Conservation (phyloP, 306 rosid genomes). For the Acacia melanoxylon region DNA sequence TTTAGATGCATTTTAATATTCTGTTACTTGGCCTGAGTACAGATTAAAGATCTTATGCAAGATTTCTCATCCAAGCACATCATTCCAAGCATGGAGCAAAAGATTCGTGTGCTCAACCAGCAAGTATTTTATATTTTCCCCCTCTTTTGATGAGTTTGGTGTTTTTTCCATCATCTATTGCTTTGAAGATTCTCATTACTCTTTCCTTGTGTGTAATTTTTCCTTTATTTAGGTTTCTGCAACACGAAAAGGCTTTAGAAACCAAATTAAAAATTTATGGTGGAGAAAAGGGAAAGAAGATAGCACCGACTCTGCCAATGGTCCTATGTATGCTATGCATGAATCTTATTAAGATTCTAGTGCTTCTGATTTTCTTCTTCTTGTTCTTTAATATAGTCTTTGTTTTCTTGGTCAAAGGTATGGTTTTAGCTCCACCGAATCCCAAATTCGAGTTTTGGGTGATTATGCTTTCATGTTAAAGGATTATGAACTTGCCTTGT, state of each 20-base stretch:
- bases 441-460: constrained; percentile 95
- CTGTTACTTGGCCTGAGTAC: constrained; percentile 45
- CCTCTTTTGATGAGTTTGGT: background rate
- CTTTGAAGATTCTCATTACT: constrained; percentile 27
- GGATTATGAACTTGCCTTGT: constrained; percentile 96
- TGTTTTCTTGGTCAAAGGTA: constrained; percentile 68
- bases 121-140: constrained; percentile 54
- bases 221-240: constrained; percentile 73
- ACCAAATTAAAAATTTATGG: constrained; percentile 96
- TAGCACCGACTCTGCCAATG: constrained; percentile 64
- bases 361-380: constrained; percentile 18
- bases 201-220: constrained; percentile 26
- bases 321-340: constrained; percentile 64
- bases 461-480: constrained; percentile 97
- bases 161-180: constrained; percentile 23
- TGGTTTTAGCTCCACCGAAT: constrained; percentile 85
- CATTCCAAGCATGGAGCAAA: constrained; percentile 96
- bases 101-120: constrained; percentile 84
- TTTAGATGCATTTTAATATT: constrained; percentile 42
- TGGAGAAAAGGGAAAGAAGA: constrained; percentile 99
- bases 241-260: constrained; percentile 87
- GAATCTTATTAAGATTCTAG: constrained; percentile 20
- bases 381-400: constrained; percentile 39
- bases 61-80: constrained; percentile 81
- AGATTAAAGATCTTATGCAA: constrained; percentile 90